A percentile compares a stretch with the other conserved stretches of the same genome.
phyloP scores from a whole-genome alignment of 2,329 filamentous ascomycete genomes.

The Chalaropsis thielavioides region DNA sequence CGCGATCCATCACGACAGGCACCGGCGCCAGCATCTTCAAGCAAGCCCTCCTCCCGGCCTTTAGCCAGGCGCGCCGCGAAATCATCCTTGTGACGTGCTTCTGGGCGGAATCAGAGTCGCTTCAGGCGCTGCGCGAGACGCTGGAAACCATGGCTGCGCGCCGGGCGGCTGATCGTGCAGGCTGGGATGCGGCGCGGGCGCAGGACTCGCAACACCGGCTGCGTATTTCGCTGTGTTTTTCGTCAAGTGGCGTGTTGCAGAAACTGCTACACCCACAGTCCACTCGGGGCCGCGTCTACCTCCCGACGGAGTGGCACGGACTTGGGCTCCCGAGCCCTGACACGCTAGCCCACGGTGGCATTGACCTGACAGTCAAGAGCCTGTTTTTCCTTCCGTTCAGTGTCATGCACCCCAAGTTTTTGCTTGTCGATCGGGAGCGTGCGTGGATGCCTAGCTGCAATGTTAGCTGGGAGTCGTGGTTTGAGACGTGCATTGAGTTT shows the following conservation, averaged over 20 bases:
- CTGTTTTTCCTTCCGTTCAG: conserved; percentile 68
- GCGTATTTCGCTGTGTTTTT: conserved; percentile 60
- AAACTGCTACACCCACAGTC: conserved; percentile 61
- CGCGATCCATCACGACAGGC: conserved; percentile 38
- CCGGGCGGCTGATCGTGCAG: conserved; percentile 24
- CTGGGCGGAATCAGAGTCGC: conserved; percentile 54
- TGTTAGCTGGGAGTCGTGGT: conserved; percentile 77
- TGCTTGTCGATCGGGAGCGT: conserved; percentile 52
- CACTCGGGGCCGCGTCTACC: conserved; percentile 45
- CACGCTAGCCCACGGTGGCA: conserved; percentile 37
- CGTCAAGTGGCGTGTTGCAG: conserved; percentile 55
- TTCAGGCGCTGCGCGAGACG: conserved; percentile 41
- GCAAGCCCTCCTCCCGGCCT: conserved; percentile 42
- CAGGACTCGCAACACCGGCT: conserved; percentile 25
- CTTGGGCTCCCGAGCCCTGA: conserved; percentile 49
- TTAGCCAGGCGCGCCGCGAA: conserved; percentile 46
- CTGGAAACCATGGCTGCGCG: conserved; percentile 43
- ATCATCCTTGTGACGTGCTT: conserved; percentile 71
- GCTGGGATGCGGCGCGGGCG: conserved; percentile 4
- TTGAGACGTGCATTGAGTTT: conserved; percentile 60
- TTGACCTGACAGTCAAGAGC: conserved; percentile 59
- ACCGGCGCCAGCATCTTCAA: conserved; percentile 44
- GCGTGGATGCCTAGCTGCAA: conserved; percentile 70
- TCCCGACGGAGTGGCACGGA: conserved; percentile 42
- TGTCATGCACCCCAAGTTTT: conserved; percentile 79